Evolutionary conservation across 192 early-diverging fungal genomes (phyloP).

Genomic region (Allomyces macrogynus): DNA sequence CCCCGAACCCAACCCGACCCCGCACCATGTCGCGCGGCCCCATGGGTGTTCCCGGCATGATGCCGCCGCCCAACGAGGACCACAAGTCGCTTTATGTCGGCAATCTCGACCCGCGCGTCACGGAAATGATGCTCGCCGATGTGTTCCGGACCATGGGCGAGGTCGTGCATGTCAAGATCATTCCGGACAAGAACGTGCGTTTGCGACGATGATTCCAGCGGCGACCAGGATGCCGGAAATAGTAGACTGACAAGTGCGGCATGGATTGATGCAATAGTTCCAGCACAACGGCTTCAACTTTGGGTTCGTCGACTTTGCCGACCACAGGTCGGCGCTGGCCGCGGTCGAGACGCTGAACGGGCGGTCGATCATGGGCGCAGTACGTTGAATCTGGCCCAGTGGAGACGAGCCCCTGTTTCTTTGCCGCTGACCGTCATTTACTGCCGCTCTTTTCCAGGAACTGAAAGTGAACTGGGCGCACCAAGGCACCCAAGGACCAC

Average conservation of each 20-base stretch:
- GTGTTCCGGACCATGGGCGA: conserved; percentile 46
- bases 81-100: conserved; percentile 51
- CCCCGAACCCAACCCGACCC: too few species aligned
- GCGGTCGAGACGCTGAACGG: conserved; percentile 58
- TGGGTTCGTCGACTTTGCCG: conserved; percentile 71
- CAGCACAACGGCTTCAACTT: conserved; percentile 56
- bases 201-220: neutral
- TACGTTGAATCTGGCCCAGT: conserved; percentile 11
- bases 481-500: conserved; percentile 16
- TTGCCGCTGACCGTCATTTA: conserved; percentile 1
- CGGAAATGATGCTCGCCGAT: conserved; percentile 47
- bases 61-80: too few species aligned
- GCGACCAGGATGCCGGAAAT: conserved; percentile 1
- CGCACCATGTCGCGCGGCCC: too few species aligned
- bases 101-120: conserved; percentile 63
- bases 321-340: conserved; percentile 43
- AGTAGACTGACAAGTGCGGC: conserved; percentile 1
- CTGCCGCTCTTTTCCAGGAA: conserved; percentile 19
- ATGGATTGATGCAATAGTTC: conserved; percentile 19
- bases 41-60: too few species aligned
- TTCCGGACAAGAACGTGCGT: conserved; percentile 48
- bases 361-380: conserved; percentile 34
- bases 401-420: neutral
- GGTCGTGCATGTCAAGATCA: conserved; percentile 57
- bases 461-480: conserved; percentile 51